Evolutionary conservation across 2,329 filamentous ascomycete species (phyloP).

Genomic region (Rhynchosporium agropyri): DNA sequence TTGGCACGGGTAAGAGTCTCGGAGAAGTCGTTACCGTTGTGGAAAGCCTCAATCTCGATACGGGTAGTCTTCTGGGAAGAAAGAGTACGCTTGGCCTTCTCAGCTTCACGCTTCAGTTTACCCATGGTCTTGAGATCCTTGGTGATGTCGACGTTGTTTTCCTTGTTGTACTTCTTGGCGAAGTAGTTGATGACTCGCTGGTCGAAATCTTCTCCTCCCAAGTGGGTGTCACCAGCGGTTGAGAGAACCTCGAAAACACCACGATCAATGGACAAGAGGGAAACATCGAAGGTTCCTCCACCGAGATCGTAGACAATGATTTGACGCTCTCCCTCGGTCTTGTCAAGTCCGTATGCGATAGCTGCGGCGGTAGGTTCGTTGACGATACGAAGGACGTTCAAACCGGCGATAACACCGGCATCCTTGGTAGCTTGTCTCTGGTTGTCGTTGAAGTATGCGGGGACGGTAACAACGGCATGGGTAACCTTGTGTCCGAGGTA

Average conservation of each 20-base stretch:
- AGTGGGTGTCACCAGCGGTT: slow-evolving; percentile 94
- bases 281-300: slow-evolving; percentile 94
- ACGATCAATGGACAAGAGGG: slow-evolving; percentile 86
- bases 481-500: slow-evolving; percentile 82
- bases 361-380: slow-evolving; percentile 96
- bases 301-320: slow-evolving; percentile 93
- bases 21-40: slow-evolving; percentile 95
- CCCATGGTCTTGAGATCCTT: slow-evolving; percentile 98
- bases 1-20: slow-evolving; percentile 98
- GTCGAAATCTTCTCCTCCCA: slow-evolving; percentile 99
- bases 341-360: slow-evolving; percentile 91
- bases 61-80: slow-evolving; percentile 92
- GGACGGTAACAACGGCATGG: slow-evolving; percentile 90
- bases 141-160: slow-evolving; percentile 87
- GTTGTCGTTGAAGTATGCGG: slow-evolving; percentile 98
- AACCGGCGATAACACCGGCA: slow-evolving; percentile 85
- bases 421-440: slow-evolving; percentile 97
- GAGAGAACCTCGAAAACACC: slow-evolving; percentile 94
- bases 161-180: slow-evolving; percentile 98
- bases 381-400: slow-evolving; percentile 94
- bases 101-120: slow-evolving; percentile 98
- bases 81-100: slow-evolving; percentile 98
- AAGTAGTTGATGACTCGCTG: slow-evolving; percentile 97
- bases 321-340: slow-evolving; percentile 80
- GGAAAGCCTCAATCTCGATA: slow-evolving; percentile 97